Base-by-base conservation (phyloP, 257 asterid genomes). In the Ophiorrhiza pumila region DNA sequence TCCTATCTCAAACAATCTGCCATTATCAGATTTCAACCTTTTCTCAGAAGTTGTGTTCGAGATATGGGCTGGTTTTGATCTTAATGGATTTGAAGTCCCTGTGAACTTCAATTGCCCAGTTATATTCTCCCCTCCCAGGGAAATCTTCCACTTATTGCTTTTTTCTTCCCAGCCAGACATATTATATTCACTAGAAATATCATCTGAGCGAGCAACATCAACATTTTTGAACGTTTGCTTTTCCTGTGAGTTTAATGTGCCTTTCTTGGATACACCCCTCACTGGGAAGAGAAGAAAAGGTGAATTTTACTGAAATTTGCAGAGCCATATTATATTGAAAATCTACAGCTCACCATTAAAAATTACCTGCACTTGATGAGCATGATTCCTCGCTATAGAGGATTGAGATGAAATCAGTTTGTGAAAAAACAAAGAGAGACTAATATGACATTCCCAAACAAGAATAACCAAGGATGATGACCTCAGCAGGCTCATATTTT, bases 341-440 rank as follows among this genome's bases (percentile, higher is more conserved):
- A 61, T 56, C 23, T 52, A 70, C 71, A 66, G 53, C 62, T n/a
- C 79, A 70, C 18, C 46, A 56, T 56, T 32, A 27, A 62, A 37
- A 41, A 65, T 52, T 58, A 91, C 97, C 97, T 86, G 96, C 89
- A 62, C 87, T 75, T 39, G 90, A 81, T 63, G 91, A 80, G 84
- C 88, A 83, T 67, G 97, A 88, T 77, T 91, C 97, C 73, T 91
- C 96, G 58, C 97, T 91, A 93, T 72, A 56, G 71, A 71, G 77
- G 72, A 65, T 76, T 45, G 58, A 75, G 18, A 42, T 41, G 52
- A 42, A 69, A 68, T 81, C 73, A 74, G 86, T 81, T 60, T 42
- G 46, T 34, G 57, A 39, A 68, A 56, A 22, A 17, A 61, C 68
- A 52, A 71, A n/a, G 22, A 64, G 76, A 43, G 75, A 64, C 73